A percentile compares a stretch with the other conserved stretches of the same genome.
Conservation (phyloP, 225 moss, liverwort and hornwort genomes). For the Neckera pumila region DNA sequence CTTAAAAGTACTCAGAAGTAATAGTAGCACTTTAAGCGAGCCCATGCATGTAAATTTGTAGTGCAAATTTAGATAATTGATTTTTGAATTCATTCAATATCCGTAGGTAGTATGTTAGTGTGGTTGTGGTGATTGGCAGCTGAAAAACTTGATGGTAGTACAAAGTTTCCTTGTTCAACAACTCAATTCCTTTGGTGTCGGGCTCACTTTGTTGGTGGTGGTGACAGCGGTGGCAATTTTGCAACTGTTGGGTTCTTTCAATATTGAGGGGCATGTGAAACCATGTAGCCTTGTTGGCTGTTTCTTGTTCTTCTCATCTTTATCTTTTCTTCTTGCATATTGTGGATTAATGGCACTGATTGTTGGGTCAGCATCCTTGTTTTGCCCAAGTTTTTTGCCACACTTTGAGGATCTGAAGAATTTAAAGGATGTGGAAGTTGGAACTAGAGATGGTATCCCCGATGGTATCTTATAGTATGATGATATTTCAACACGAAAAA, state of each 20-base stretch:
- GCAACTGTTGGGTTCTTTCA: background rate
- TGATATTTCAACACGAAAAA: background rate
- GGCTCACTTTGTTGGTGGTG: background rate
- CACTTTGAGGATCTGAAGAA: background rate
- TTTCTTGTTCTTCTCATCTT: background rate
- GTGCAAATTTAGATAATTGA: background rate
- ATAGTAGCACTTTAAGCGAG: background rate
- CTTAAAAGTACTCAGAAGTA: background rate
- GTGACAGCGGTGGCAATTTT: background rate
- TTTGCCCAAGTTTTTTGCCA: background rate
- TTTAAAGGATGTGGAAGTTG: background rate
- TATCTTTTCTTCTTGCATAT: background rate
- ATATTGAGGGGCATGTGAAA: background rate
- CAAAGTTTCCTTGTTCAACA: background rate
- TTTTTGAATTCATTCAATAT: background rate
- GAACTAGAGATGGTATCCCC: background rate
- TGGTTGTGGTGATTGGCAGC: background rate
- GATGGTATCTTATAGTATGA: background rate
- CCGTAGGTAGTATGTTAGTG: background rate
- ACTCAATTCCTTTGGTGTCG: background rate
- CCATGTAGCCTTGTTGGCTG: background rate
- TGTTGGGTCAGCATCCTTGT: background rate
- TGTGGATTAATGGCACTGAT: background rate
- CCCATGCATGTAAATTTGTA: background rate
- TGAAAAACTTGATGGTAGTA: background rate